Evolutionary conservation across 164 flowering plant species (phyloP), one percentile per base, ranked within the genome.

Genomic region (Umbellularia californica): DNA sequence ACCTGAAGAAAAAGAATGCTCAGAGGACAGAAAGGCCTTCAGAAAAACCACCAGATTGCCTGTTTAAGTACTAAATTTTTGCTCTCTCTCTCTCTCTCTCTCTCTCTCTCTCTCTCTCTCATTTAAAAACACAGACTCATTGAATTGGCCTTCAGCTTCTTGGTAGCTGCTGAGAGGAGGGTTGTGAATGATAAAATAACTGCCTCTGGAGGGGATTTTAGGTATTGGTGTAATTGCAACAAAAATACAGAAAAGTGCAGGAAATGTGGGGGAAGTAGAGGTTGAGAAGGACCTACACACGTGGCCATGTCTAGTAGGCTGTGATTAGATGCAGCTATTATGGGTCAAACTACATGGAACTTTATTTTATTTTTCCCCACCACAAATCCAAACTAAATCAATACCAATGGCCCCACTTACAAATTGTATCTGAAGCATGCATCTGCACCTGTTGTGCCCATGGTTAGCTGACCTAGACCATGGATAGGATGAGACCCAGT

Each of bases 231-330:
- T 65, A 71, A 74, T 62, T 66, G n/a, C 65, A 75, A 74, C 47
- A 58, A 35, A 55, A 72, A 27, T 75, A 35, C 63, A 72, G 65
- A 70, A 77, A 66, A 27, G 63, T 71, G 78, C 62, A 76, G 79
- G 85, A 78, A 82, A 77, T 81, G 83, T 70, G 79, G 83, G 80
- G 78, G 84, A 77, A 82, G 84, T 74, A 78, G 85, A 76, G 80
- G 76, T 77, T 79, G 70, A 62, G 77, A 66, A 75, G 87, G 86
- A 69, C 88, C 88, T 84, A 84, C 87, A 77, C 88, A 84, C 82
- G 80, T 87, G 90, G 84, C 81, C 79, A 76, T 87, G 90, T 84
- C 88, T 79, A 66, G 78, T 79, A 73, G 74, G 78, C 74, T 79
- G 68, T 70, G 82, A 77, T 80, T 71, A 73, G 78, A 76, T 79